Percentiles rank a stretch among this genome's conserved stretches.
Conservation (phyloP, 495 filamentous ascomycete species). For the Talaromyces liani region DNA sequence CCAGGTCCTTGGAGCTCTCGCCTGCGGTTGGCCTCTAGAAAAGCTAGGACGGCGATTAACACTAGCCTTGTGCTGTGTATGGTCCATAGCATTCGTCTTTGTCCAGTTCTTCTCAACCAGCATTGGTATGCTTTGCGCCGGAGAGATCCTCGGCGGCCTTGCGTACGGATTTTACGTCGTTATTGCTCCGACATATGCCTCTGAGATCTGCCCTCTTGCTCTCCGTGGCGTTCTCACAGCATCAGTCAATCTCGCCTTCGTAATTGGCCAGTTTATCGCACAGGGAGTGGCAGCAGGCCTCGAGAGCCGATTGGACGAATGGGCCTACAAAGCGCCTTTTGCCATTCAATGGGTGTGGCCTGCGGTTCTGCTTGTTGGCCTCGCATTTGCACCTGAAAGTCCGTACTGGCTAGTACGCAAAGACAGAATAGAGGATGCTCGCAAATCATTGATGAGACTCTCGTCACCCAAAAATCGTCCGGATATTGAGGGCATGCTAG, state of each 20-base stretch:
- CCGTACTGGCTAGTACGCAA: slow-evolving; percentile 40
- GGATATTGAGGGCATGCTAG: slow-evolving; percentile 24
- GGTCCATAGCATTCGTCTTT: slow-evolving; percentile 12
- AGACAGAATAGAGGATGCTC: slow-evolving; percentile 34
- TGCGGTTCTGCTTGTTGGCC: slow-evolving; percentile 29
- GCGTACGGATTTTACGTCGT: slow-evolving; percentile 42
- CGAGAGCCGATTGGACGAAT: slow-evolving; percentile 25
- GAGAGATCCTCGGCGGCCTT: slow-evolving; percentile 14
- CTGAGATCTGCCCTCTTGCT: slow-evolving; percentile 40
- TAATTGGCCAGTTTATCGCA: slow-evolving; percentile 45
- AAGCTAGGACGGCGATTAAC: slow-evolving; percentile 43
- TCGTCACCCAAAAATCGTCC: slow-evolving; percentile 8
- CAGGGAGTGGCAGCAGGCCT: slow-evolving; percentile 40
- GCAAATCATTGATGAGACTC: slow-evolving; percentile 34
- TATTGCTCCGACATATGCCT: slow-evolving; percentile 44
- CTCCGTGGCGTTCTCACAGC: slow-evolving; percentile 37
- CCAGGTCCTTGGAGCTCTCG: slow-evolving; percentile 22
- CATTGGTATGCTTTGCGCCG: slow-evolving; percentile 11
- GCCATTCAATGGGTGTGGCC: slow-evolving; percentile 52
- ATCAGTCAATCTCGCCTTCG: slow-evolving; percentile 41
- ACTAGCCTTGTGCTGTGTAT: slow-evolving; percentile 21
- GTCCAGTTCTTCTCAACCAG: slow-evolving; percentile 21
- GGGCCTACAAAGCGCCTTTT: slow-evolving; percentile 51
- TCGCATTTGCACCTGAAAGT: slow-evolving; percentile 37
- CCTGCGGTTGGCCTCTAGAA: slow-evolving; percentile 38